Evolutionary conservation across 768 basidiomycete species (phyloP), one percentile per base, ranked within the genome.

Genomic region (Coprinellus aureogranulatus): DNA sequence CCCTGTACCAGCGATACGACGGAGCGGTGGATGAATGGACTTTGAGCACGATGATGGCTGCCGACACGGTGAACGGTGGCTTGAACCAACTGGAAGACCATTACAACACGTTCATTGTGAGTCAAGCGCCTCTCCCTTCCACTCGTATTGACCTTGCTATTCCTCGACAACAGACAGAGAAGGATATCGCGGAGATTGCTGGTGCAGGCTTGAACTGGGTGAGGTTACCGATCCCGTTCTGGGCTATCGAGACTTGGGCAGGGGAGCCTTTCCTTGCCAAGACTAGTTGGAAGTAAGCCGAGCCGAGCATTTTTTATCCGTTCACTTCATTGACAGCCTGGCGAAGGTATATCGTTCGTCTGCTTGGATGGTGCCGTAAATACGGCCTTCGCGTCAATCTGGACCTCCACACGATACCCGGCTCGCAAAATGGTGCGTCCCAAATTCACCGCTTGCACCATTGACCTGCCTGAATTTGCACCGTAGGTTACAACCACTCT

Each of bases 171-270:
- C 59, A 94, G 90, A 94, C 93, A 48, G 94, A 96, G 70, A 75
- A 89, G 72, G 94, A 96, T 73, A 86, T 95, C 59, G 93, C 93
- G 34, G 78, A 88, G 67, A 95, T 97, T 59, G 92, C 94, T 45
- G 89, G 84, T 12, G 93, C 92, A n/a, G 94, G 94, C 10, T 73
- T 96, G 55, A 94, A 92, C 73, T 95, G 90, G 87, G 75, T 94
- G 54, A 81, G 91, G 16, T 66, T 94, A 23, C 90, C 92, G 0
- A 82, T 94, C 42, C 89, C 91, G 2, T 94, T 82, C 74, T 95
- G 93, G 93, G 89, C 88, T 2, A 83, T 94, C 62, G 87, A 89
- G 58, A 71, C 60, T 5, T 84, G 84, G 77, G 72, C 76, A n/a
- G 82, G 81, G 42, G 92, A 95, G 68, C 92, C 93, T 14, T 94